Percentiles rank a stretch among this genome's conserved stretches.
These are phyloP conservation scores for Eucalyptus erythrocorys DNA, from an alignment of 345 rosid genomes.

Conservation along the genomic window DNA sequence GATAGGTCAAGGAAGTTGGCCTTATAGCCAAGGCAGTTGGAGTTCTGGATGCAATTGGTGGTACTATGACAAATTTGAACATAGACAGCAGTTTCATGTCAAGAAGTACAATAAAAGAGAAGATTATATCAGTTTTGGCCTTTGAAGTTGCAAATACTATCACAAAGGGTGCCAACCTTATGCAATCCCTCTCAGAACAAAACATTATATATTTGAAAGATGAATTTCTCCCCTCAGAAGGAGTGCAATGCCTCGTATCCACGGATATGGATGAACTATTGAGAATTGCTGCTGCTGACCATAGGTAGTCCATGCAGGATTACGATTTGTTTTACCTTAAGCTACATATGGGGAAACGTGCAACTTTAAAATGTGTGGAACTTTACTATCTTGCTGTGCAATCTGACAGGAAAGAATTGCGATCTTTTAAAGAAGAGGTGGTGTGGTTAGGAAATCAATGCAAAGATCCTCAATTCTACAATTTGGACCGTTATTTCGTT, in stretches of 20 bases:
- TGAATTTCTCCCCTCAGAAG: slow-evolving; percentile 72
- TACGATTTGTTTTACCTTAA: background rate
- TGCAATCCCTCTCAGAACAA: slow-evolving; percentile 75
- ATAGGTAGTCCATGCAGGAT: slow-evolving; percentile 25
- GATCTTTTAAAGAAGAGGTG: slow-evolving; percentile 79
- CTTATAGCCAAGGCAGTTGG: slow-evolving; percentile 51
- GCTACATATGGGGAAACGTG: background rate
- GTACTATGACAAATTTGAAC: slow-evolving; percentile 39
- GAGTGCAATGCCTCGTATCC: slow-evolving; percentile 71
- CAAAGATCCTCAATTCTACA: slow-evolving; percentile 96
- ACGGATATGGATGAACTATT: slow-evolving; percentile 79
- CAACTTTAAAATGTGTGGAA: background rate
- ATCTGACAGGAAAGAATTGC: slow-evolving; percentile 67
- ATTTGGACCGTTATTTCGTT: slow-evolving; percentile 75
- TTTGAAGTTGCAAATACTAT: slow-evolving; percentile 95
- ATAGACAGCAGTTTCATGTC: slow-evolving; percentile 52
- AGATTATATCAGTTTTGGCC: slow-evolving; percentile 63
- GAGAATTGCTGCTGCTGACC: slow-evolving; percentile 78
- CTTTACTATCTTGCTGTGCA: background rate
- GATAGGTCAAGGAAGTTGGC: background rate
- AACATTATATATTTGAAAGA: slow-evolving; percentile 63
- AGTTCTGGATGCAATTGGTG: slow-evolving; percentile 45
- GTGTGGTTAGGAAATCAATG: slow-evolving; percentile 95
- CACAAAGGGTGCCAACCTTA: slow-evolving; percentile 81
- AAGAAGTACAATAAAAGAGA: slow-evolving; percentile 59